Conservation (phyloP, 371 early-diverging fungal genomes). For the Mortierella sp. region DNA sequence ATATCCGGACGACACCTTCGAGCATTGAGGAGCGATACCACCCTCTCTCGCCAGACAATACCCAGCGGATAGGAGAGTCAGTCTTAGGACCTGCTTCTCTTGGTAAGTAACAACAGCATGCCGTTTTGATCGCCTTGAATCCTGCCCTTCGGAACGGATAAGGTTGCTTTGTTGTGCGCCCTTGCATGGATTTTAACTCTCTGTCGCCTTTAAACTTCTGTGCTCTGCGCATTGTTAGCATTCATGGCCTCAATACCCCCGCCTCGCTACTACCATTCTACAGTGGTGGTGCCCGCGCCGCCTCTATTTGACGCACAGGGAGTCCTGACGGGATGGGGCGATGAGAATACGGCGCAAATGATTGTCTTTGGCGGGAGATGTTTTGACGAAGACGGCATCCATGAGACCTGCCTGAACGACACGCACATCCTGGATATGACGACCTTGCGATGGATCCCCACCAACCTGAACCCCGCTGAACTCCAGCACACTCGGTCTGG, state of each 20-base stretch:
- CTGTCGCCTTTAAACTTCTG: not conserved
- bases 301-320: conserved; percentile 37
- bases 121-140: not conserved
- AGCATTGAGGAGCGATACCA: conserved; percentile 6
- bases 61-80: conserved; percentile 2
- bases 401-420: conserved; percentile 54
- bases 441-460: conserved; percentile 65
- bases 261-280: conserved; percentile 44
- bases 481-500: not conserved
- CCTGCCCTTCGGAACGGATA: not conserved
- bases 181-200: not conserved
- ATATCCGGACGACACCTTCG: not conserved
- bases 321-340: conserved; percentile 38
- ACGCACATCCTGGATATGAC: conserved; percentile 74
- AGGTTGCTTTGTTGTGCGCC: not conserved
- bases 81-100: not conserved
- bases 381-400: conserved; percentile 4
- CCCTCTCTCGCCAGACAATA: conserved; percentile 9
- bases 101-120: not conserved
- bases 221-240: not conserved
- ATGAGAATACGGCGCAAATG: conserved; percentile 41
- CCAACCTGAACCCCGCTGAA: conserved; percentile 11
- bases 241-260: conserved; percentile 17
- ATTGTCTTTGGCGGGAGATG: conserved; percentile 49
- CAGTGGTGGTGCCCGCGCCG: conserved; percentile 43